phyloP scores from a whole-genome alignment of 2,329 filamentous ascomycete genomes.

The Calonectria pseudoreteaudii region DNA sequence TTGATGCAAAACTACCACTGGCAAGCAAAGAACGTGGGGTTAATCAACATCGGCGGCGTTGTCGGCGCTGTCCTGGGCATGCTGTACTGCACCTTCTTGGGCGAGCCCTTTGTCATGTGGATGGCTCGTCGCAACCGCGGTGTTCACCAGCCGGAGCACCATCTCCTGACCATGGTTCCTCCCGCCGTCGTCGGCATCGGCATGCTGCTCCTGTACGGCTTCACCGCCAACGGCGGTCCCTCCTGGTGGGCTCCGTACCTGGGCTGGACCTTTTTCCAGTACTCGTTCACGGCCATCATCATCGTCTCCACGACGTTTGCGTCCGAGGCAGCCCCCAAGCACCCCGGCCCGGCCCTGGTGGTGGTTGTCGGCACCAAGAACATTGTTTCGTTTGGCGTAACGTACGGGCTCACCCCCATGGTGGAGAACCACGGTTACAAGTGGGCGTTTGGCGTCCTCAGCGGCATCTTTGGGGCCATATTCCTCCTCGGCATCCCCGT shows the following conservation, averaged over 20 bases:
- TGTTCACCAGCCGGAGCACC: constrained; percentile 30
- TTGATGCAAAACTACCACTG: constrained; percentile 2
- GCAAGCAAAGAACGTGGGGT: background rate
- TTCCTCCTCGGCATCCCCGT: constrained; percentile 32
- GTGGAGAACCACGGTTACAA: background rate
- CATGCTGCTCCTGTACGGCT: constrained; percentile 30
- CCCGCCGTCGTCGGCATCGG: constrained; percentile 26
- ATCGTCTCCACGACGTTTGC: constrained; percentile 15
- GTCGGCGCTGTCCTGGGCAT: background rate
- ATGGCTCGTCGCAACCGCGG: constrained; percentile 29
- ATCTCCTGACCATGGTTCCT: constrained; percentile 28
- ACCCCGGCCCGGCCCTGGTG: constrained; percentile 16
- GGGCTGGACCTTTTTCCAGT: constrained; percentile 16
- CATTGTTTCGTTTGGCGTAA: constrained; percentile 16
- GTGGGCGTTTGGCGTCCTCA: constrained; percentile 9
- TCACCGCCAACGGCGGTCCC: background rate
- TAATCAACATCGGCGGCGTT: background rate
- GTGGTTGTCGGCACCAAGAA: constrained; percentile 17
- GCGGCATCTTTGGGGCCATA: constrained; percentile 27
- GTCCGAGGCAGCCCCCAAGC: constrained; percentile 12
- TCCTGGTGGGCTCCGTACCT: constrained; percentile 11
- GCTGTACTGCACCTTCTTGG: constrained; percentile 4
- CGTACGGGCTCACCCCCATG: constrained; percentile 16
- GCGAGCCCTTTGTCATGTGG: constrained; percentile 3
- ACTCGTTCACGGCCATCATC: constrained; percentile 8